Base-by-base conservation (phyloP, 169 alveolate genomes). In the Eimeria necatrix region DNA sequence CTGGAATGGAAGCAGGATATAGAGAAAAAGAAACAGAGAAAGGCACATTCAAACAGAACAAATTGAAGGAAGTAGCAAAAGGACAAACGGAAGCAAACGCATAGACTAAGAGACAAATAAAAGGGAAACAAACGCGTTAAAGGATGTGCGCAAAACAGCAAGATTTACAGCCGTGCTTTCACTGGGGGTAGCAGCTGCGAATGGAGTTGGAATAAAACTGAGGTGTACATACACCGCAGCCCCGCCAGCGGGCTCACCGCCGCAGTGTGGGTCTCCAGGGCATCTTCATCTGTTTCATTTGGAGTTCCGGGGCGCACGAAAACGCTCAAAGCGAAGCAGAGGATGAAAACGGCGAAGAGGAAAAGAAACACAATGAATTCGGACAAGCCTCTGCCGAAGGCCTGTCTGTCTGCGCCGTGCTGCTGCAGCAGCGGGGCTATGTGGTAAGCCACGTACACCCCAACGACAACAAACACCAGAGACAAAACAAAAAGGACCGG, bases 341-440 rank as follows among this genome's bases (percentile, higher is more conserved):
- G 22, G 46, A 76, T 9, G 16, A 76, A 76, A 0, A 51, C 16
- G 10, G 20, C 8, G 48, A 76, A 53, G 9, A 76, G 64, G 22
- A 10, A 48, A 53, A 0, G 48, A 49, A 76, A 76, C 16, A 51
- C 64, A 49, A 24, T 53, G 8, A 76, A 51, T 46, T 76, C 87
- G 26, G 26, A 14, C 8, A 76, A 3, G 18, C 87, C 87, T 48
- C 87, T 46, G 20, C 16, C 8, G 87, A 76, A 76, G 0, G 68
- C 87, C 48, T 18, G 61, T 76, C 64, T 76, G 6, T 46, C 87
- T 49, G 87, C 22, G 32, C 8, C 68, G 16, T 48, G 87, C 46
- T 76, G 64, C 87, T 48, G 59, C 59, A 76, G 59, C 49, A 76
- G 41, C 16, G 87, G 87, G 9, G 87, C 87, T 4, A 76, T 76